Conservation (phyloP, 108 stramenopile genomes). For the Chaetoceros tenuissimus region DNA sequence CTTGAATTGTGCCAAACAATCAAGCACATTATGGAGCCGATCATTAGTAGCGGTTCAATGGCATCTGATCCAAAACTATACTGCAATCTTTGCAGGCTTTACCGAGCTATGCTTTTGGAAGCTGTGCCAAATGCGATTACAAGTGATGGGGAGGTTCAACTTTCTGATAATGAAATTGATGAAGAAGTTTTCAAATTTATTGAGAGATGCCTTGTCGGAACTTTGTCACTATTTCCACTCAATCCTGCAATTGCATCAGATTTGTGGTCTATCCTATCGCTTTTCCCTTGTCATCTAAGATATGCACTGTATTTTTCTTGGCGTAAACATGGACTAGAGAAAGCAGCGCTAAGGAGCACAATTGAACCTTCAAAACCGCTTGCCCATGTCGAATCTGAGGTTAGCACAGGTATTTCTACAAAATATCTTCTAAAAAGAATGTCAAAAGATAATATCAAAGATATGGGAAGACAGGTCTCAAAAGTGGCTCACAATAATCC, state of each 20-base stretch:
- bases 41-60: slow-evolving; percentile 43
- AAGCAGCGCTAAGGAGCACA: slow-evolving; percentile 25
- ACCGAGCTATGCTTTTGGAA: slow-evolving; percentile 13
- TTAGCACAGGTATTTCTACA: slow-evolving; percentile 59
- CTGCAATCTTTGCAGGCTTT: slow-evolving; percentile 47
- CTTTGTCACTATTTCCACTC: slow-evolving; percentile 58
- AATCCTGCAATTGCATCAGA: slow-evolving; percentile 53
- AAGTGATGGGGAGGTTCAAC: not conserved
- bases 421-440: slow-evolving; percentile 79
- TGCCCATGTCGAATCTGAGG: slow-evolving; percentile 49
- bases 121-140: not conserved
- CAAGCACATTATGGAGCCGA: not conserved
- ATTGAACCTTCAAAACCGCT: slow-evolving; percentile 43
- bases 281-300: slow-evolving; percentile 53
- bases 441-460: slow-evolving; percentile 79
- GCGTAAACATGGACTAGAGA: slow-evolving; percentile 61
- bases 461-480: slow-evolving; percentile 64
- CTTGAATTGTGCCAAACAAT: not conserved
- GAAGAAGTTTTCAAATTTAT: slow-evolving; percentile 14
- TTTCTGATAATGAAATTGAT: not conserved
- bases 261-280: slow-evolving; percentile 54
- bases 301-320: slow-evolving; percentile 70
- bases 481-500: slow-evolving; percentile 82
- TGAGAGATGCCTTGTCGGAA: slow-evolving; percentile 45
- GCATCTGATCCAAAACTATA: slow-evolving; percentile 39